Percentiles rank a stretch among this genome's conserved stretches.
These are phyloP conservation scores for Tulasnella sp. DNA, from an alignment of 768 basidiomycete species.

Conservation along the genomic window DNA sequence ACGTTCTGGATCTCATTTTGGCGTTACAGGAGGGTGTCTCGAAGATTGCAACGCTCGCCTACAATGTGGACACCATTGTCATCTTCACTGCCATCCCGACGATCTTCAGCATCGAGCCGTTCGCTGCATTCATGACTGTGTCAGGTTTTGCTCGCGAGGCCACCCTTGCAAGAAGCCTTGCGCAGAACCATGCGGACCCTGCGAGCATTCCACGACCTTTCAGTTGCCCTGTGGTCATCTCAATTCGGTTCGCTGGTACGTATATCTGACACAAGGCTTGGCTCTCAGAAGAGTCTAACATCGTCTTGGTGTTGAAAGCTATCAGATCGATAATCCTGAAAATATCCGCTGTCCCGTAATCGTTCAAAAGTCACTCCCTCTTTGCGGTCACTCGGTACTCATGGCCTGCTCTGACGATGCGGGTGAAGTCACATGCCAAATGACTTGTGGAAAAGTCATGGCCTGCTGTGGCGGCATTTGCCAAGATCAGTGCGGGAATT, in stretches of 20 bases:
- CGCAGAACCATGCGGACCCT: slow-evolving; percentile 2
- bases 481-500: slow-evolving; percentile 41
- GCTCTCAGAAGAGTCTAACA: neutral
- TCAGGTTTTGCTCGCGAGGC: neutral
- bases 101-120: slow-evolving; percentile 8
- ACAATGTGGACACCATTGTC: slow-evolving; percentile 14
- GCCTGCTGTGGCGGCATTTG: slow-evolving; percentile 49
- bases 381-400: slow-evolving; percentile 46
- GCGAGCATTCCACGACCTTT: slow-evolving; percentile 38
- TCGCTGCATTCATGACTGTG: neutral
- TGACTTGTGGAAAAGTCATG: slow-evolving; percentile 40
- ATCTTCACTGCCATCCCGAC: slow-evolving; percentile 7
- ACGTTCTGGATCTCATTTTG: slow-evolving; percentile 48
- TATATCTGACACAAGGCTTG: neutral
- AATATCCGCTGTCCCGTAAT: slow-evolving; percentile 37
- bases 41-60: slow-evolving; percentile 27
- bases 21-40: slow-evolving; percentile 57
- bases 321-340: slow-evolving; percentile 41
- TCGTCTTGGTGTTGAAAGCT: slow-evolving; percentile 31
- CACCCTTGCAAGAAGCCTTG: slow-evolving; percentile 10
- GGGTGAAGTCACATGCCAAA: slow-evolving; percentile 34
- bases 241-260: slow-evolving; percentile 6
- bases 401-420: slow-evolving; percentile 46
- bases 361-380: slow-evolving; percentile 40
- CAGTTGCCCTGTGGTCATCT: slow-evolving; percentile 41